phyloP scores from a whole-genome alignment of 495 filamentous ascomycete species.

The Ramalina intermedia region DNA sequence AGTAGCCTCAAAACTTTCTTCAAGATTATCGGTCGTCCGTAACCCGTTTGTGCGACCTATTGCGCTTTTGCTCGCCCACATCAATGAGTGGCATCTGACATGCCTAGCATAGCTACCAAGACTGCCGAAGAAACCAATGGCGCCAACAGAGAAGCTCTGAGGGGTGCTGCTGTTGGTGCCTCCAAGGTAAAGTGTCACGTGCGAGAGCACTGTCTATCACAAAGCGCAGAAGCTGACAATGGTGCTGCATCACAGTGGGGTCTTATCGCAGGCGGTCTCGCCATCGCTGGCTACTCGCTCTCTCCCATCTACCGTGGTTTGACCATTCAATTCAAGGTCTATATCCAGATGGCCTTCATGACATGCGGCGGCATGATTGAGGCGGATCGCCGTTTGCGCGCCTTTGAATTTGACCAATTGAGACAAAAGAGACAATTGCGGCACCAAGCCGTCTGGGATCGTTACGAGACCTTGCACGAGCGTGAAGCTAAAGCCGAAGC shows the following conservation, averaged over 20 bases:
- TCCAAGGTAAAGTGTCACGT: slow-evolving; percentile 30
- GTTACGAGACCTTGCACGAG: slow-evolving; percentile 21
- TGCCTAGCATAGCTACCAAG: slow-evolving; percentile 5
- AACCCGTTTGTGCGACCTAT: too few species aligned
- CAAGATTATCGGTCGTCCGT: too few species aligned
- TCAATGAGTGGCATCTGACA: neutral
- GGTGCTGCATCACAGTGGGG: slow-evolving; percentile 37
- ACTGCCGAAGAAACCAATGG: slow-evolving; percentile 32
- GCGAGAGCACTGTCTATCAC: too few species aligned
- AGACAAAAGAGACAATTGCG: slow-evolving; percentile 41
- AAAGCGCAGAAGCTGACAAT: neutral
- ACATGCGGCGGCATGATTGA: slow-evolving; percentile 72
- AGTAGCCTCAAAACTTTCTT: too few species aligned
- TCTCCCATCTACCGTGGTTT: slow-evolving; percentile 68
- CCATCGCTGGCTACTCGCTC: slow-evolving; percentile 38
- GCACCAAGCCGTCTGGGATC: slow-evolving; percentile 47
- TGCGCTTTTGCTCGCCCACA: too few species aligned
- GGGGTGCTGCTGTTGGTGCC: slow-evolving; percentile 45
- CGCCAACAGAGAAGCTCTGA: slow-evolving; percentile 47
- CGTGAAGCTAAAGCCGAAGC: slow-evolving; percentile 13
- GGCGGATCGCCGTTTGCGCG: slow-evolving; percentile 59
- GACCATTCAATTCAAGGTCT: slow-evolving; percentile 85
- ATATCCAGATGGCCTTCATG: slow-evolving; percentile 79
- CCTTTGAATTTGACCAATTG: slow-evolving; percentile 42
- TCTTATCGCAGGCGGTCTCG: slow-evolving; percentile 38